These are phyloP conservation scores for Pouteria glomerata DNA, from an alignment of 148 eudicot genomes.

Conservation along the genomic window DNA sequence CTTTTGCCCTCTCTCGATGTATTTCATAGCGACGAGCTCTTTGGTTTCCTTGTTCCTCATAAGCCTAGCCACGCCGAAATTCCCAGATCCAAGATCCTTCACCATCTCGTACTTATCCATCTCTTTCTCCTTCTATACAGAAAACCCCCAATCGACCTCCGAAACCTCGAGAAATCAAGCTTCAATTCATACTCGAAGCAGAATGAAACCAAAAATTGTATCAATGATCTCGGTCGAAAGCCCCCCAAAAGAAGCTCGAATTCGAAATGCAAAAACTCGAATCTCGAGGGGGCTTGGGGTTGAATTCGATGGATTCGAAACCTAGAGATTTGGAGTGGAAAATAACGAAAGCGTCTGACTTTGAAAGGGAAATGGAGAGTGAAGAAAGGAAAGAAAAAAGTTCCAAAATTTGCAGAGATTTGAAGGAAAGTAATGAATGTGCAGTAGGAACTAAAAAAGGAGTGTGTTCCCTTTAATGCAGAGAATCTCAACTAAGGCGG, in stretches of 20 bases:
- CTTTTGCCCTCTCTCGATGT: constrained; percentile 31
- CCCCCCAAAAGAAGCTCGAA: not conserved
- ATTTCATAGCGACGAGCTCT: constrained; percentile 31
- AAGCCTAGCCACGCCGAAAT: constrained; percentile 35
- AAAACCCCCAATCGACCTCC: not conserved
- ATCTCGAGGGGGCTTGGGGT: not conserved
- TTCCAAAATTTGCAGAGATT: not conserved
- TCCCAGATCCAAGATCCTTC: constrained; percentile 35
- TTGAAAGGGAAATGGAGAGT: not conserved
- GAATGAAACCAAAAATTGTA: not conserved
- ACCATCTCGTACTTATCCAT: constrained; percentile 31
- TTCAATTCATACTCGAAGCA: not conserved
- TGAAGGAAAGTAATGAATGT: not conserved
- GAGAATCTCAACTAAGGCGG: no score
- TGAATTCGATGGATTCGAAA: not conserved
- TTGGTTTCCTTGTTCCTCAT: constrained; percentile 26
- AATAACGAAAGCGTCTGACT: not conserved
- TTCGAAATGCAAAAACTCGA: not conserved
- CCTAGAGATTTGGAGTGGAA: not conserved
- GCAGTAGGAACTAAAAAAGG: not conserved
- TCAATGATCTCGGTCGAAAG: not conserved
- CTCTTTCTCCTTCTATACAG: not conserved
- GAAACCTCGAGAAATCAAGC: constrained; percentile 10
- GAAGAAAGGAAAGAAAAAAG: not conserved
- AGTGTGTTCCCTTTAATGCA: not conserved